Conservation (phyloP, 495 filamentous ascomycete species). For the Amphirosellinia nigrospora region DNA sequence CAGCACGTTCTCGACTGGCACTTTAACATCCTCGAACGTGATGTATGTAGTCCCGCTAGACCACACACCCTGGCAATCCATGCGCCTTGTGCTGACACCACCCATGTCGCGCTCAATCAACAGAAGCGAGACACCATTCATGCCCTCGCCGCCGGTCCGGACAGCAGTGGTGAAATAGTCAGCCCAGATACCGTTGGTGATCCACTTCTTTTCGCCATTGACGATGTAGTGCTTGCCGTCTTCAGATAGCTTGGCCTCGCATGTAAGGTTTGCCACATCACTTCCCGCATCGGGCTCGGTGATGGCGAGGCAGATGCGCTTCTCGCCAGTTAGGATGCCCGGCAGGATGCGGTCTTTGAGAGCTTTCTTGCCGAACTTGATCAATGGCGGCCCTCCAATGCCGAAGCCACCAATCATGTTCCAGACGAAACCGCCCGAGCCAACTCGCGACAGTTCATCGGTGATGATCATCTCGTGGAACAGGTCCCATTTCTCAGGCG, state of each 20-base stretch:
- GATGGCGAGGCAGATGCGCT: slow-evolving; percentile 81
- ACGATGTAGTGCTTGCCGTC: slow-evolving; percentile 99
- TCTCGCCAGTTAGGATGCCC: slow-evolving; percentile 86
- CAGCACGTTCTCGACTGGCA: slow-evolving; percentile 95
- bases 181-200: slow-evolving; percentile 94
- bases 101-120: slow-evolving; percentile 78
- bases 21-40: slow-evolving; percentile 98
- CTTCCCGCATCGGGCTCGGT: slow-evolving; percentile 63
- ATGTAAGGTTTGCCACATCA: slow-evolving; percentile 93
- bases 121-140: slow-evolving; percentile 89
- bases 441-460: slow-evolving; percentile 88
- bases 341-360: slow-evolving; percentile 80
- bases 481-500: slow-evolving; percentile 91
- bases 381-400: slow-evolving; percentile 88
- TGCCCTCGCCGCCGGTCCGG: slow-evolving; percentile 82
- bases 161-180: slow-evolving; percentile 99
- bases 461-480: slow-evolving; percentile 97
- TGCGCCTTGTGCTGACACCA: slow-evolving; percentile 88
- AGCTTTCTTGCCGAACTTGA: slow-evolving; percentile 89
- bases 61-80: slow-evolving; percentile 99
- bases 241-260: slow-evolving; percentile 89
- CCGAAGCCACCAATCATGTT: slow-evolving; percentile 94
- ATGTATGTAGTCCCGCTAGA: slow-evolving; percentile 94
- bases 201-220: slow-evolving; percentile 99
- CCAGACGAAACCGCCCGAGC: slow-evolving; percentile 96